Conservation (phyloP, 176 grass and related monocot genomes). For the Bolboschoenus planiculmis region DNA sequence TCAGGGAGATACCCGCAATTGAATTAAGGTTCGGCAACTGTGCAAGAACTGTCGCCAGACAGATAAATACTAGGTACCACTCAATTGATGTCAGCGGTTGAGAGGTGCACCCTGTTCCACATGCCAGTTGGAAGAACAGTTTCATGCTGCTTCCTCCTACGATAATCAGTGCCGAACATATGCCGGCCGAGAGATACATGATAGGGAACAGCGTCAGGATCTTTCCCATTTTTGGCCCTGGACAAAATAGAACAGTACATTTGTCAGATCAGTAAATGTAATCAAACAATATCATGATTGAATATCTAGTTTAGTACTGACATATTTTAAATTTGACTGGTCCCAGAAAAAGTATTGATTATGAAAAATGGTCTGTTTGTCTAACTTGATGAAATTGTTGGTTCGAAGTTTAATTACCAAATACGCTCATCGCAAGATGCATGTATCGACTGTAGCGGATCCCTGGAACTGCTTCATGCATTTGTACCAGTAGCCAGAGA, state of each 20-base stretch:
- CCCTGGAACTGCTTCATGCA: conserved; percentile 76
- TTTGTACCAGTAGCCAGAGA: conserved; percentile 68
- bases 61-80: conserved; percentile 92
- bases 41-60: conserved; percentile 55
- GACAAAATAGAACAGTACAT: background rate
- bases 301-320: background rate
- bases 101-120: conserved; percentile 42
- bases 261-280: background rate
- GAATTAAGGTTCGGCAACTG: conserved; percentile 99
- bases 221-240: conserved; percentile 63
- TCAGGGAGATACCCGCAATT: conserved; percentile 72
- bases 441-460: conserved; percentile 75
- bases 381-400: background rate
- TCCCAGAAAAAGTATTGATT: background rate
- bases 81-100: conserved; percentile 55
- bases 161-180: conserved; percentile 68
- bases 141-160: conserved; percentile 84
- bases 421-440: conserved; percentile 53
- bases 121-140: conserved; percentile 55
- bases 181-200: conserved; percentile 92
- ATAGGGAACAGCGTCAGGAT: conserved; percentile 51
- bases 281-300: background rate
- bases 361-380: background rate
- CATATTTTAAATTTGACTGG: background rate
- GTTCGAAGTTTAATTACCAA: conserved; percentile 36